These are phyloP conservation scores for Glycine tomentella DNA, from an alignment of 306 rosid genomes.

Conservation along the genomic window DNA sequence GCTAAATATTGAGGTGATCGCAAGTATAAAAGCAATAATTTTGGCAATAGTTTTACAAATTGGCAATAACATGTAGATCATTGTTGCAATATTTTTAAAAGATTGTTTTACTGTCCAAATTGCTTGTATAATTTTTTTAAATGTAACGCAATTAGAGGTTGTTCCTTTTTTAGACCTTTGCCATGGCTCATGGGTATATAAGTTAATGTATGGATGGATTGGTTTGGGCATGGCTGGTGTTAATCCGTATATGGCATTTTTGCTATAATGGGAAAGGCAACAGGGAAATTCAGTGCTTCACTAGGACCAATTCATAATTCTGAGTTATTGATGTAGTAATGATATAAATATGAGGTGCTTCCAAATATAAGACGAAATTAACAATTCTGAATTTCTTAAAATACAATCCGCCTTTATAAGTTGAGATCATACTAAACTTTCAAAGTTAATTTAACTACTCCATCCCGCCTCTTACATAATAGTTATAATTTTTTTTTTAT, in stretches of 20 bases:
- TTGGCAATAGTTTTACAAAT: constrained; percentile 33
- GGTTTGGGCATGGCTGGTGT: constrained; percentile 41
- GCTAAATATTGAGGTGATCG: constrained; percentile 26
- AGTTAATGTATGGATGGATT: constrained; percentile 34
- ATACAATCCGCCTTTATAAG: constrained; percentile 5
- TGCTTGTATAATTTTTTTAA: not conserved
- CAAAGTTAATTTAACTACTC: constrained; percentile 3
- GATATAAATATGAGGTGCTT: constrained; percentile 27
- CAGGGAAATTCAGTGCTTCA: constrained; percentile 45
- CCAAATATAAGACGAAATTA: constrained; percentile 25
- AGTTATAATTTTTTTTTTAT: too few species aligned
- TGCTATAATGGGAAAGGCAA: constrained; percentile 44
- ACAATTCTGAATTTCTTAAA: constrained; percentile 36
- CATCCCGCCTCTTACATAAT: too few species aligned
- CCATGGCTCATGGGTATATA: constrained; percentile 33
- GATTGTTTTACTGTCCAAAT: constrained; percentile 16
- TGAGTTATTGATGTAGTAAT: constrained; percentile 35
- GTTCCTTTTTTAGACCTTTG: constrained; percentile 37
- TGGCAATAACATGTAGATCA: constrained; percentile 13
- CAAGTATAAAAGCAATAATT: not conserved
- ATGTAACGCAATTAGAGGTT: constrained; percentile 25
- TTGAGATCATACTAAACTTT: constrained; percentile 22
- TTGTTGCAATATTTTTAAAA: constrained; percentile 23
- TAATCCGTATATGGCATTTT: constrained; percentile 20
- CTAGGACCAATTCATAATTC: constrained; percentile 26